Percentiles rank a stretch among this genome's conserved stretches.
Conservation (phyloP, 2,329 filamentous ascomycete genomes). For the Fusarium keratoplasticum region DNA sequence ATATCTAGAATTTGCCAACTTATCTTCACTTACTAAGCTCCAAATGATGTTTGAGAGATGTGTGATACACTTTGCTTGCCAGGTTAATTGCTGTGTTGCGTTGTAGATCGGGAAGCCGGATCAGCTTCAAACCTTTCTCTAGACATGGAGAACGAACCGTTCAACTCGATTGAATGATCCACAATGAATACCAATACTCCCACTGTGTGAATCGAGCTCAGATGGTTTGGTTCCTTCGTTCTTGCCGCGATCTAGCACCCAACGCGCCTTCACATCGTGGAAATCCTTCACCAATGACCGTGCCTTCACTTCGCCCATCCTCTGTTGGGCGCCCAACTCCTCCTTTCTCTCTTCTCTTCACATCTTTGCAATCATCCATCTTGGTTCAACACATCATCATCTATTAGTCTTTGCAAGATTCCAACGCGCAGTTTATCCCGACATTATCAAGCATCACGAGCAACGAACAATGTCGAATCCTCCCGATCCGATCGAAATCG, state of each 20-base stretch:
- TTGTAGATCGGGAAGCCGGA: slow-evolving; percentile 43
- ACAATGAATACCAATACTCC: too few species aligned
- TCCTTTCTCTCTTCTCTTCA: background rate
- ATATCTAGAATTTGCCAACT: too few species aligned
- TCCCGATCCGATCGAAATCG: background rate
- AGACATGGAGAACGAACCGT: slow-evolving; percentile 53
- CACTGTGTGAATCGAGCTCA: background rate
- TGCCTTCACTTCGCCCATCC: background rate
- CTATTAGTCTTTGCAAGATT: background rate
- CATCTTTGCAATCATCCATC: background rate
- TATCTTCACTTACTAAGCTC: background rate
- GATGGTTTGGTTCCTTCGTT: background rate
- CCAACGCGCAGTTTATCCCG: background rate
- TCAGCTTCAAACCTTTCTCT: slow-evolving; percentile 54
- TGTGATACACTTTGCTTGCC: background rate
- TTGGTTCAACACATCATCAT: background rate
- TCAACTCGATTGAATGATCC: background rate
- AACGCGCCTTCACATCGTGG: background rate
- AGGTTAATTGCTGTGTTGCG: background rate
- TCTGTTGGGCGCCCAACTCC: background rate
- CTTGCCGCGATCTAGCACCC: background rate
- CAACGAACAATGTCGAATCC: background rate
- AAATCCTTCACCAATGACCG: background rate
- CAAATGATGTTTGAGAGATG: background rate
- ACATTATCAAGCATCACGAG: background rate